These are phyloP conservation scores for Blastomyces percursus DNA, from an alignment of 2,329 filamentous ascomycete genomes.

Conservation along the genomic window DNA sequence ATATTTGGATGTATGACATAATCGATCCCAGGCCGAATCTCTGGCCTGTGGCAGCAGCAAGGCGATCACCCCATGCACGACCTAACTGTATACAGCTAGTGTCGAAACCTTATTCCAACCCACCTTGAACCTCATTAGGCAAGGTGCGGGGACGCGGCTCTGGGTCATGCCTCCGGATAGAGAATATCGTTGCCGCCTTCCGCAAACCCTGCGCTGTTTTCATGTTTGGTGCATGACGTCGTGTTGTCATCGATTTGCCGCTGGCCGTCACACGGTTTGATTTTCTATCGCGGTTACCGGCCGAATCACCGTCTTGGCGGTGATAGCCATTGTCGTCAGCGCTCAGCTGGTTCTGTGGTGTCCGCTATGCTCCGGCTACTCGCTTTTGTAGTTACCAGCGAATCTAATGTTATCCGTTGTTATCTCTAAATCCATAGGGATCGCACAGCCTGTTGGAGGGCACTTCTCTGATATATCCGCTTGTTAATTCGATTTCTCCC, in stretches of 20 bases:
- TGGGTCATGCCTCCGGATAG: neutral
- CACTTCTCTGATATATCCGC: too few relatives aligned
- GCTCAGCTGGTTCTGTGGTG: neutral
- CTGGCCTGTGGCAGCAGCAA: neutral
- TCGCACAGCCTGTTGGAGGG: too few relatives aligned
- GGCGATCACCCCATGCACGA: neutral
- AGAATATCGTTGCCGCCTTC: neutral
- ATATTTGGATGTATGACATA: neutral
- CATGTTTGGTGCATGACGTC: slow-evolving; percentile 1
- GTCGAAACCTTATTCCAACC: neutral
- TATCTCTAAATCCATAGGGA: too few relatives aligned
- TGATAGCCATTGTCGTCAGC: too few relatives aligned
- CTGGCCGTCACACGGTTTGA: neutral
- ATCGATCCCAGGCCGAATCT: neutral
- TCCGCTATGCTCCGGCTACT: neutral
- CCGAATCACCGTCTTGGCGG: too few relatives aligned
- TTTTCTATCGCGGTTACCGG: neutral
- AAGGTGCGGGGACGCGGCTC: neutral
- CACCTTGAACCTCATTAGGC: neutral
- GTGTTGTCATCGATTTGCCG: neutral
- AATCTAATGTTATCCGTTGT: too few relatives aligned
- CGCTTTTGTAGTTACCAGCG: neutral
- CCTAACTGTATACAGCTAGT: neutral
- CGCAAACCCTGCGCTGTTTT: neutral
- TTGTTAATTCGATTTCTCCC: neutral